These are phyloP conservation scores for Claviceps paspali DNA, from an alignment of 2,329 filamentous ascomycete genomes.

Conservation along the genomic window DNA sequence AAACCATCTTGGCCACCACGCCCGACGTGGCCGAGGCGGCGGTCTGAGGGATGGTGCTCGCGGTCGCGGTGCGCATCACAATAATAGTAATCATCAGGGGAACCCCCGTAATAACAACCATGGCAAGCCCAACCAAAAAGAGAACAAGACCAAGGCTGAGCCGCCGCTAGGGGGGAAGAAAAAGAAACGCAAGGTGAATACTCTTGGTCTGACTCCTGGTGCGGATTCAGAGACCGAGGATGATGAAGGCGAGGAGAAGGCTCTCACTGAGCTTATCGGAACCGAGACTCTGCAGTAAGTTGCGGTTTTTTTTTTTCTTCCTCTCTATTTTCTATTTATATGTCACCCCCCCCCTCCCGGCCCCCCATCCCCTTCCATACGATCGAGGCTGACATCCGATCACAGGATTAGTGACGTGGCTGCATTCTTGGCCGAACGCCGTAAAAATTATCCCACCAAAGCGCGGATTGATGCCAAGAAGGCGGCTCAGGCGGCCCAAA, in stretches of 20 bases:
- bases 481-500: constrained; percentile 27
- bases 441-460: constrained; percentile 65
- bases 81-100: constrained; percentile 25
- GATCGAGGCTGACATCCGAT: neutral
- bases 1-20: constrained; percentile 19
- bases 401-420: constrained; percentile 51
- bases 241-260: constrained; percentile 57
- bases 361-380: neutral
- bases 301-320: neutral
- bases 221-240: constrained; percentile 50
- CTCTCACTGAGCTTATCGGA: constrained; percentile 39
- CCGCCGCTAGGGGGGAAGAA: constrained; percentile 40
- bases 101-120: constrained; percentile 20
- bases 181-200: constrained; percentile 59
- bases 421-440: constrained; percentile 69
- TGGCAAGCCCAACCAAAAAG: constrained; percentile 10
- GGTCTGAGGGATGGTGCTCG: constrained; percentile 23
- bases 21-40: constrained; percentile 20
- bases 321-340: neutral
- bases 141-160: constrained; percentile 18
- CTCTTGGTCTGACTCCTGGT: constrained; percentile 54
- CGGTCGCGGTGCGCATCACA: constrained; percentile 23
- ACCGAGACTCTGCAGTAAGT: constrained; percentile 40
- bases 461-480: constrained; percentile 51
- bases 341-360: too few relatives aligned